Evolutionary conservation across 768 basidiomycete genomes (phyloP).

Genomic region (Tremella yokohamensis): DNA sequence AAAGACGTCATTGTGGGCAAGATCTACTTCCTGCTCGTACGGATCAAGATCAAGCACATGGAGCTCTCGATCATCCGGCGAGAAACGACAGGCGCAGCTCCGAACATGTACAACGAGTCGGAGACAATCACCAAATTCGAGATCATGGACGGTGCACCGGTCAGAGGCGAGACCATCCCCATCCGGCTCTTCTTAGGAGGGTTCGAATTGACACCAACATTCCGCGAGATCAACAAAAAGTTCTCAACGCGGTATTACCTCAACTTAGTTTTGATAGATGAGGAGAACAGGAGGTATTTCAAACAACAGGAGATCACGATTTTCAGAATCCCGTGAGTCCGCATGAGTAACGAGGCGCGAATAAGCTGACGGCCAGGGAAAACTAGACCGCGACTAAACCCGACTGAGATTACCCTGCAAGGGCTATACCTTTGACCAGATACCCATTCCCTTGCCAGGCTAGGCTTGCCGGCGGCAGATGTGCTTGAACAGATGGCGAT

Average conservation of each 20-base stretch:
- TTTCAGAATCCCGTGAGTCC: constrained; percentile 69
- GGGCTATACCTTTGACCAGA: too few species aligned
- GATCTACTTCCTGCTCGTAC: constrained; percentile 96
- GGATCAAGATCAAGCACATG: constrained; percentile 99
- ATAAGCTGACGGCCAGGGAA: constrained; percentile 6
- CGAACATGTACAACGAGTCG: constrained; percentile 99
- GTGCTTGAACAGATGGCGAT: too few species aligned
- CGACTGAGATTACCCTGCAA: too few species aligned
- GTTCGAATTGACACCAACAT: constrained; percentile 96
- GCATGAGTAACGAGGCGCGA: background rate
- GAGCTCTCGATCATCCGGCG: constrained; percentile 95
- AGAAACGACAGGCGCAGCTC: constrained; percentile 93
- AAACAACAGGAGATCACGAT: constrained; percentile 96
- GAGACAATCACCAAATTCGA: constrained; percentile 99
- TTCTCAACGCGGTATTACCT: constrained; percentile 96
- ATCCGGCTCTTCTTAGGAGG: constrained; percentile 96
- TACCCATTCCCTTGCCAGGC: too few species aligned
- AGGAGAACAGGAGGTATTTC: constrained; percentile 96
- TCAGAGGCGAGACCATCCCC: constrained; percentile 97
- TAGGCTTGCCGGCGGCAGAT: background rate
- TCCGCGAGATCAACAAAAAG: constrained; percentile 99
- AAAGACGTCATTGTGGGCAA: constrained; percentile 99
- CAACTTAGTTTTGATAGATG: constrained; percentile 94
- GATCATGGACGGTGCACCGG: constrained; percentile 97
- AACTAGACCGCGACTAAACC: constrained; percentile 8